Percentiles rank a stretch among this genome's conserved stretches.
phyloP scores from a whole-genome alignment of 306 rosid species.

The Quercus suber region DNA sequence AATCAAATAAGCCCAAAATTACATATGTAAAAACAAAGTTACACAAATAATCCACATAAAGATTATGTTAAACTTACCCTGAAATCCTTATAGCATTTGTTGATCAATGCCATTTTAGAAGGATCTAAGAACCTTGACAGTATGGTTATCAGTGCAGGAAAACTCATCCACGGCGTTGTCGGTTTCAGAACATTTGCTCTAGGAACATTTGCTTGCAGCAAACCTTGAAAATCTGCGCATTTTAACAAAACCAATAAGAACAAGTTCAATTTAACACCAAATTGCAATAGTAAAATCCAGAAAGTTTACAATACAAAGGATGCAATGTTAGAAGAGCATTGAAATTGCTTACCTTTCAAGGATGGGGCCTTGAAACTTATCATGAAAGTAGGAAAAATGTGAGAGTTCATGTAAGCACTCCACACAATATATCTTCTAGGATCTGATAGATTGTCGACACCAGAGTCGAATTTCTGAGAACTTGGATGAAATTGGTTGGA shows the following conservation, averaged over 20 bases:
- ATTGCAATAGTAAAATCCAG: no score
- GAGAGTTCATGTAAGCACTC: constrained; percentile 54
- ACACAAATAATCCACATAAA: neutral
- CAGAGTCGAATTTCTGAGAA: constrained; percentile 40
- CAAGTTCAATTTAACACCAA: neutral
- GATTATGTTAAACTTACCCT: constrained; percentile 28
- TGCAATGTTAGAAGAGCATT: neutral
- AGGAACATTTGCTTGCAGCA: constrained; percentile 6
- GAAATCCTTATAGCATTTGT: constrained; percentile 26
- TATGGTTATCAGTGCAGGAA: constrained; percentile 33
- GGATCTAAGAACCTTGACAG: constrained; percentile 36
- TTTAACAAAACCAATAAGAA: neutral
- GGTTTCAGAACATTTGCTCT: constrained; percentile 13
- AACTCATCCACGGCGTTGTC: constrained; percentile 25
- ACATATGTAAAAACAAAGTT: neutral
- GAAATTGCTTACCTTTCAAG: constrained; percentile 7
- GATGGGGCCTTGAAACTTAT: constrained; percentile 39
- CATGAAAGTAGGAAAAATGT: constrained; percentile 40
- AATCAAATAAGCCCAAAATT: neutral
- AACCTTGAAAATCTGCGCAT: constrained; percentile 32
- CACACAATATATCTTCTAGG: constrained; percentile 45
- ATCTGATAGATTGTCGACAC: constrained; percentile 35
- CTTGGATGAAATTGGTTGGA: constrained; percentile 51
- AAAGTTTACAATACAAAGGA: neutral
- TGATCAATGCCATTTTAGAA: constrained; percentile 29